Evolutionary conservation across 805 yeast species (phyloP).

Genomic region (Hanseniaspora lindneri): DNA sequence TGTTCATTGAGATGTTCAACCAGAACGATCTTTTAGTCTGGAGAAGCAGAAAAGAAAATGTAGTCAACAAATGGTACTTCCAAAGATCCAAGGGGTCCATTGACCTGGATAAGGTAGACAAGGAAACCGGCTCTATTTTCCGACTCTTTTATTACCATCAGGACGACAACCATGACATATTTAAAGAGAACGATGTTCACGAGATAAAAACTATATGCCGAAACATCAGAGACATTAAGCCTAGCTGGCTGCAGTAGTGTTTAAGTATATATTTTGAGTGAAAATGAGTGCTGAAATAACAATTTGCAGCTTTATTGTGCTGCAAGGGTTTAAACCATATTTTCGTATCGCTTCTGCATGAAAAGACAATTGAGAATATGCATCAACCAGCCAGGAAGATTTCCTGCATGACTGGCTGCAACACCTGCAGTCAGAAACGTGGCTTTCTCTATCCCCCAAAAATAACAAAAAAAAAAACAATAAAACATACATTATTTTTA

Average conservation of each 20-base stretch:
- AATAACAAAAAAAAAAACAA: no score
- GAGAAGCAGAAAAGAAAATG: slow-evolving; percentile 79
- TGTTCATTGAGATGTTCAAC: slow-evolving; percentile 65
- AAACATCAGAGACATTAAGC: slow-evolving; percentile 28
- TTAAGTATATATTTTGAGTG: no score
- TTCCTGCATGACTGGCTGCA: no score
- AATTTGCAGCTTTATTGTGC: no score
- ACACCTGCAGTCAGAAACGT: no score
- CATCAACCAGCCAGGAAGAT: no score
- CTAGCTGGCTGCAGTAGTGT: slow-evolving; percentile 27
- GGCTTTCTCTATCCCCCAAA: no score
- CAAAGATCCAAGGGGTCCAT: slow-evolving; percentile 72
- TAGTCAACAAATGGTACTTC: slow-evolving; percentile 95
- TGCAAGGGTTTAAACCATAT: no score
- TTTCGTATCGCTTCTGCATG: no score
- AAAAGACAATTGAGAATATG: no score
- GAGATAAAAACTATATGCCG: slow-evolving; percentile 24
- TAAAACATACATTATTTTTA: no score
- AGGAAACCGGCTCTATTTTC: slow-evolving; percentile 24
- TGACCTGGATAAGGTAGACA: slow-evolving; percentile 31
- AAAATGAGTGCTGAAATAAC: no score
- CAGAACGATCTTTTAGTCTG: slow-evolving; percentile 61
- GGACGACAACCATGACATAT: slow-evolving; percentile 19
- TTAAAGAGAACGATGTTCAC: slow-evolving; percentile 16
- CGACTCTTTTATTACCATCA: slow-evolving; percentile 36